Evolutionary conservation across 2,329 filamentous ascomycete genomes (phyloP).

Genomic region (Sclerotinia trifoliorum): DNA sequence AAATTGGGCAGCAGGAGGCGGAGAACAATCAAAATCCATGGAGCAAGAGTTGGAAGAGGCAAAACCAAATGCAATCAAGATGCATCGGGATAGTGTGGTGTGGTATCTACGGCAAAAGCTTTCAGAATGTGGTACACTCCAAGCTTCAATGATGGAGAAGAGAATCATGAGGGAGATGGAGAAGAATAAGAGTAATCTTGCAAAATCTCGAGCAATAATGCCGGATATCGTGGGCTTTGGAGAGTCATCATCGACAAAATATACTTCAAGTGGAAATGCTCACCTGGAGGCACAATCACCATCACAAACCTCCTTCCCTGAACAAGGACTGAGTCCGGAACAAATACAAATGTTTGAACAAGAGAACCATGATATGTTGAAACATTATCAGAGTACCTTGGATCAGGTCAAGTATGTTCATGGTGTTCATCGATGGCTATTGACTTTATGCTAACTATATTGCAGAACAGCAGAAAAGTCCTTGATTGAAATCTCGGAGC

Average conservation of each 20-base stretch:
- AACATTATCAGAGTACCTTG: constrained; percentile 90
- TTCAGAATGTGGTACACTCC: constrained; percentile 72
- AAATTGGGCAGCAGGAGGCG: constrained; percentile 66
- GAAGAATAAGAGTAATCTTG: constrained; percentile 81
- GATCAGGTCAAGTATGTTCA: constrained; percentile 80
- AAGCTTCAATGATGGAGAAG: constrained; percentile 91
- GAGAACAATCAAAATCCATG: constrained; percentile 53
- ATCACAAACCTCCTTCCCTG: constrained; percentile 29
- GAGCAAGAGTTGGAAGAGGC: constrained; percentile 75
- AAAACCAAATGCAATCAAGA: constrained; percentile 61
- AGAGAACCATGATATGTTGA: constrained; percentile 89
- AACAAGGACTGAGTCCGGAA: constrained; percentile 65
- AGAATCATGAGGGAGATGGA: constrained; percentile 81
- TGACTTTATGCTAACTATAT: constrained; percentile 24
- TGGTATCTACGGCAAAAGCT: constrained; percentile 77
- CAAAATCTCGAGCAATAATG: constrained; percentile 55
- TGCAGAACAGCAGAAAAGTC: constrained; percentile 82
- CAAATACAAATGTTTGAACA: constrained; percentile 91
- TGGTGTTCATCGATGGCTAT: background rate
- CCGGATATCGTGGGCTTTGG: constrained; percentile 36
- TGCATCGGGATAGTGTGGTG: constrained; percentile 77
- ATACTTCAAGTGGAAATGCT: constrained; percentile 22
- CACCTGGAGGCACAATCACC: constrained; percentile 30
- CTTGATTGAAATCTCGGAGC: constrained; percentile 84
- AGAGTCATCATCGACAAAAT: constrained; percentile 27